These are phyloP conservation scores for Tetrapisispora namnaoensis DNA, from an alignment of 805 yeast species.

Conservation along the genomic window DNA sequence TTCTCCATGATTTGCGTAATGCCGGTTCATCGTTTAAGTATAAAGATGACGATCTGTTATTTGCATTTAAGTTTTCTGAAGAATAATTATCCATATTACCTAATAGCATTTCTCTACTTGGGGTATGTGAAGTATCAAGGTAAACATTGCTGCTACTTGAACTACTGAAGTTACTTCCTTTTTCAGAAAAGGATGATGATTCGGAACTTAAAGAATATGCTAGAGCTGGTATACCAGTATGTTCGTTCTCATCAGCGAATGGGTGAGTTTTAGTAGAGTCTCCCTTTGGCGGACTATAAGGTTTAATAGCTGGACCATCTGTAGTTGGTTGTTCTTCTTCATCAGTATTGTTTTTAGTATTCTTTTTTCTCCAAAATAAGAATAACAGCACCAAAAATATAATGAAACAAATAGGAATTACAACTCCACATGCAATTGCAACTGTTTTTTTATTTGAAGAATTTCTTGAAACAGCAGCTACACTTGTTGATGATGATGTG, in stretches of 20 bases:
- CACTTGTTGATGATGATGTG: constrained; percentile 18
- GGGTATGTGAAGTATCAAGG: constrained; percentile 33
- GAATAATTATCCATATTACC: constrained; percentile 5
- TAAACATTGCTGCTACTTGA: constrained; percentile 18
- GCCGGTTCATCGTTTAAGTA: constrained; percentile 28
- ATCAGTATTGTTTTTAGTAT: constrained; percentile 21
- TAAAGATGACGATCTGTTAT: constrained; percentile 24
- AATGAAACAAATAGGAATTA: constrained; percentile 54
- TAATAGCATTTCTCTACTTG: constrained; percentile 34
- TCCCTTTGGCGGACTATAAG: constrained; percentile 2
- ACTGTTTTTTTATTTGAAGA: constrained; percentile 31
- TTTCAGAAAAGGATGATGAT: constrained; percentile 32
- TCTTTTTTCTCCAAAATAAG: constrained; percentile 46
- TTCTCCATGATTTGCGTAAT: constrained; percentile 52
- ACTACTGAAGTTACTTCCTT: constrained; percentile 1
- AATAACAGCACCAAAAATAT: constrained; percentile 41
- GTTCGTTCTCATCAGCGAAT: constrained; percentile 22
- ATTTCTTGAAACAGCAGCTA: constrained; percentile 22
- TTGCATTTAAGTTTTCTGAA: constrained; percentile 19
- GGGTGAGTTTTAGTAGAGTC: constrained; percentile 21
- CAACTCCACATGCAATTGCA: constrained; percentile 91
- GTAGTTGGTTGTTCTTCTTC: constrained; percentile 1
- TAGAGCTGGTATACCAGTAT: constrained; percentile 41
- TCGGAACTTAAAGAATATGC: constrained; percentile 45
- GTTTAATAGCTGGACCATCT: constrained; percentile 14